These are phyloP conservation scores for Tylopilus sp. DNA, from an alignment of 1,284 basidiomycete genomes.

Conservation along the genomic window DNA sequence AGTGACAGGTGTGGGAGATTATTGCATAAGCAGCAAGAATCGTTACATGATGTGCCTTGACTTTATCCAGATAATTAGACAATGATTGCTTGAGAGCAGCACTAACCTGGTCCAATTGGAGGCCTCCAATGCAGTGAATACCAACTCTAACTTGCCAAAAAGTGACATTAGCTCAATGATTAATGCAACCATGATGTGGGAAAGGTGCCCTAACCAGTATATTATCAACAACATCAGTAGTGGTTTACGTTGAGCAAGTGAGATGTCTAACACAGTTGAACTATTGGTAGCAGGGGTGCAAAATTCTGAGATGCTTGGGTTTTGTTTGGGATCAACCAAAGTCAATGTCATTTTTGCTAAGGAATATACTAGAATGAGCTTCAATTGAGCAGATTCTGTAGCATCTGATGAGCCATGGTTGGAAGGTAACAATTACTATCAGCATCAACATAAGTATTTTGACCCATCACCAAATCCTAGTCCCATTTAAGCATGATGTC, in stretches of 20 bases:
- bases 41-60: no score
- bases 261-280: slow-evolving; percentile 9
- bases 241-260: slow-evolving; percentile 31
- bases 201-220: slow-evolving; percentile 44
- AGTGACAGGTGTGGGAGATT: no score
- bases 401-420: not conserved
- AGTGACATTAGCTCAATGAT: slow-evolving; percentile 46
- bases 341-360: not conserved
- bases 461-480: slow-evolving; percentile 40
- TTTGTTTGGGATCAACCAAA: not conserved
- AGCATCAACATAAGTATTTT: slow-evolving; percentile 1
- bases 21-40: no score
- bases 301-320: not conserved
- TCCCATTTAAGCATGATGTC: slow-evolving; percentile 54
- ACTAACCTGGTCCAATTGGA: no score
- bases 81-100: no score
- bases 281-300: not conserved
- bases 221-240: slow-evolving; percentile 42
- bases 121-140: no score
- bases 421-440: slow-evolving; percentile 6
- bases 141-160: not conserved
- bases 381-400: not conserved
- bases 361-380: not conserved
- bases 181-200: slow-evolving; percentile 54
- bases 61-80: no score